A percentile compares a stretch with the other conserved stretches of the same genome.
These are phyloP conservation scores for Tremellales sp. DNA, from an alignment of 1,284 basidiomycete species.

Conservation along the genomic window DNA sequence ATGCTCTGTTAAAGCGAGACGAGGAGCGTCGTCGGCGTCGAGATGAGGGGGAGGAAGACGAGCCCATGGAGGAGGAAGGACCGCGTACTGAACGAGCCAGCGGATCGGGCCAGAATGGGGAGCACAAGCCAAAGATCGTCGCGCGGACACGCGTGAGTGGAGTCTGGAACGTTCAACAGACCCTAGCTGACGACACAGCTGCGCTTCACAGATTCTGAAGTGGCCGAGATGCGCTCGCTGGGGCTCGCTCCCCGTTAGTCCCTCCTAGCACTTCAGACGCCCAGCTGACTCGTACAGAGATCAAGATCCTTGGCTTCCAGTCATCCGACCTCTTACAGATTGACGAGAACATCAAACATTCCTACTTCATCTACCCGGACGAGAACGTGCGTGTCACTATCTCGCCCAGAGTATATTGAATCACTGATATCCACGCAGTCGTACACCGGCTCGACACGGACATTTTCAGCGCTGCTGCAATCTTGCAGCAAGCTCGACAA, in stretches of 20 bases:
- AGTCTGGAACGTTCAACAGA: background rate
- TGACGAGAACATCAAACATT: slow-evolving; percentile 88
- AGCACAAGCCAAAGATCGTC: slow-evolving; percentile 23
- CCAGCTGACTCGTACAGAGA: too few species aligned
- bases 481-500: slow-evolving; percentile 77
- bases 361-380: slow-evolving; percentile 87
- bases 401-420: background rate
- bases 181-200: slow-evolving; percentile 52
- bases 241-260: slow-evolving; percentile 67
- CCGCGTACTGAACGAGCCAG: slow-evolving; percentile 1
- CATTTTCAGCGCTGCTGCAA: slow-evolving; percentile 80
- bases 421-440: slow-evolving; percentile 46
- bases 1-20: slow-evolving; percentile 25
- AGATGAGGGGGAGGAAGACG: slow-evolving; percentile 45
- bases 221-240: slow-evolving; percentile 72
- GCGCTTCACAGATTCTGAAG: slow-evolving; percentile 80
- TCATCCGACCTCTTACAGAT: slow-evolving; percentile 64
- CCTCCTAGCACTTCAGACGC: background rate
- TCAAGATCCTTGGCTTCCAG: slow-evolving; percentile 92
- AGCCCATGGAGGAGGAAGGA: slow-evolving; percentile 46
- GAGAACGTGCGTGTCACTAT: slow-evolving; percentile 60
- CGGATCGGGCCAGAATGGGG: slow-evolving; percentile 4
- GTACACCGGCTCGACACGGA: slow-evolving; percentile 84
- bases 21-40: slow-evolving; percentile 18
- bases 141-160: slow-evolving; percentile 47